Conservation (phyloP, 2,329 filamentous ascomycete genomes). For the Neophaeococcomyces mojaviensis region DNA sequence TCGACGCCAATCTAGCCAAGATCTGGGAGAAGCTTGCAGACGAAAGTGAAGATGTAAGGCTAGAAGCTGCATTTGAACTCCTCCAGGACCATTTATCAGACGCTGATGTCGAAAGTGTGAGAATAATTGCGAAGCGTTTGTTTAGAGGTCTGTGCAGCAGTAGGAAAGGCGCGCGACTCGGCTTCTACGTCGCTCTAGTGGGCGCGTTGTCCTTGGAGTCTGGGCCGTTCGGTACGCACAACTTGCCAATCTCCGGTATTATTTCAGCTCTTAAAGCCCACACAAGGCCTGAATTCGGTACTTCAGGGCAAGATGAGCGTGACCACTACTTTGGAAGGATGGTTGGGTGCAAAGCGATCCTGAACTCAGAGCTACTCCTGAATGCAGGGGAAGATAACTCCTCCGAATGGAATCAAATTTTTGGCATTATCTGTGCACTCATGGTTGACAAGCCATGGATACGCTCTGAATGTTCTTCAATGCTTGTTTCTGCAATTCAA, state of each 20-base stretch:
- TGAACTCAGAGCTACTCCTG: constrained; percentile 69
- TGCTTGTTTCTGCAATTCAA: constrained; percentile 64
- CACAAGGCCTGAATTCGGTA: constrained; percentile 45
- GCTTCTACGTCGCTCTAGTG: constrained; percentile 81
- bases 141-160: constrained; percentile 85
- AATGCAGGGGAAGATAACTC: constrained; percentile 20
- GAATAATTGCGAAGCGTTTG: constrained; percentile 50
- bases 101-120: constrained; percentile 34
- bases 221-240: not conserved
- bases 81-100: constrained; percentile 38
- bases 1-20: constrained; percentile 40
- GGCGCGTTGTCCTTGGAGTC: constrained; percentile 53
- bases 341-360: constrained; percentile 79
- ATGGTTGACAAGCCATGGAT: constrained; percentile 81
- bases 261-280: constrained; percentile 46
- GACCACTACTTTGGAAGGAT: constrained; percentile 79
- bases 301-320: constrained; percentile 66
- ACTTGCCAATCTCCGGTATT: constrained; percentile 26
- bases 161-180: constrained; percentile 77
- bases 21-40: constrained; percentile 44
- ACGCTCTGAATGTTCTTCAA: constrained; percentile 76
- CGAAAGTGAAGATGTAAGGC: constrained; percentile 38
- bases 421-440: constrained; percentile 66
- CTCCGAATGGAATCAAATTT: constrained; percentile 48
- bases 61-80: constrained; percentile 38